Percentiles rank a stretch among this genome's conserved stretches.
Conservation (phyloP, 495 filamentous ascomycete species). For the Filosporella fistucella region DNA sequence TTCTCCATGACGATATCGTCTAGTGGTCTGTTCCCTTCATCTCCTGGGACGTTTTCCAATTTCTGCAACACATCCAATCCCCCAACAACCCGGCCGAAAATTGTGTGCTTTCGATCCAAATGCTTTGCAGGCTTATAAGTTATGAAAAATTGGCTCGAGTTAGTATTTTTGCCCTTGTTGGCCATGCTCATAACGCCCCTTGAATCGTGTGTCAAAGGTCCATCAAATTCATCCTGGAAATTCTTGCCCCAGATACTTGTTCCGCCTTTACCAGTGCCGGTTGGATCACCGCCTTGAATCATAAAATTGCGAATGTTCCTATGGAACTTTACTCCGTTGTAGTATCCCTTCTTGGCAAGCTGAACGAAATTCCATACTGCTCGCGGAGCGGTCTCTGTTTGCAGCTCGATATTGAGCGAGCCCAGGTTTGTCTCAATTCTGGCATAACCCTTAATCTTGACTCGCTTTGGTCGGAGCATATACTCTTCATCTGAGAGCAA, state of each 20-base stretch:
- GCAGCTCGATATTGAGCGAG: slow-evolving; percentile 82
- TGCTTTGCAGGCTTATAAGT: slow-evolving; percentile 79
- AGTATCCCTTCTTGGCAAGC: slow-evolving; percentile 85
- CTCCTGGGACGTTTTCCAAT: slow-evolving; percentile 68
- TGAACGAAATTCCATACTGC: slow-evolving; percentile 97
- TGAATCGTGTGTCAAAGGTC: slow-evolving; percentile 72
- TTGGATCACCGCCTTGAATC: slow-evolving; percentile 96
- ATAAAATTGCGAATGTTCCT: slow-evolving; percentile 94
- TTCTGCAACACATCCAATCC: slow-evolving; percentile 65
- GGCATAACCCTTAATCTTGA: slow-evolving; percentile 88
- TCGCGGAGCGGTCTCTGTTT: slow-evolving; percentile 81
- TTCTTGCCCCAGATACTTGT: slow-evolving; percentile 83
- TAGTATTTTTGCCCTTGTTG: slow-evolving; percentile 97
- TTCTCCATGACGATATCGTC: slow-evolving; percentile 77
- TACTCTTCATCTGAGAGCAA: slow-evolving; percentile 89
- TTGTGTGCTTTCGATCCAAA: slow-evolving; percentile 92
- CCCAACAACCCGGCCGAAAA: slow-evolving; percentile 82
- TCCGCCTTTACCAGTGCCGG: slow-evolving; percentile 85
- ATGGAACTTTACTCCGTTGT: slow-evolving; percentile 77
- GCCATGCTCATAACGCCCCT: slow-evolving; percentile 89
- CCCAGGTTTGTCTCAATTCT: slow-evolving; percentile 81
- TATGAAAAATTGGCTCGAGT: slow-evolving; percentile 93
- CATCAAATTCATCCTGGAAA: slow-evolving; percentile 91
- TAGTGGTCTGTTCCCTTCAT: slow-evolving; percentile 64
- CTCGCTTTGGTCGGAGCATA: slow-evolving; percentile 82